These are phyloP conservation scores for Cryptosporidium felis DNA, from an alignment of 169 alveolate species.

Conservation along the genomic window DNA sequence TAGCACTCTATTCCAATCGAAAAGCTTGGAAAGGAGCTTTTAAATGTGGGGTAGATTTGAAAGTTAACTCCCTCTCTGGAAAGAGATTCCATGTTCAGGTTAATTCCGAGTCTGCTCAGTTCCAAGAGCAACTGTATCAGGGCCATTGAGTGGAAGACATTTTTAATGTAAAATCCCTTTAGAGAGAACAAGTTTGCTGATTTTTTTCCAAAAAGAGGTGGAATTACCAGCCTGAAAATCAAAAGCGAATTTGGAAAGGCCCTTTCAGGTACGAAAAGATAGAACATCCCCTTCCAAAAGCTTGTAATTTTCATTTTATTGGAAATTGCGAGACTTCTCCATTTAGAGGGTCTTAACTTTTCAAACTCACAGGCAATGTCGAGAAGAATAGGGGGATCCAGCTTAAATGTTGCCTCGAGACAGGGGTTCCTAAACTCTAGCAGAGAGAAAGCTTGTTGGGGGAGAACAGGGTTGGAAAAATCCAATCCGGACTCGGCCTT, in stretches of 20 bases:
- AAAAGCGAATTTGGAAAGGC: background rate
- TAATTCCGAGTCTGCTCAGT: background rate
- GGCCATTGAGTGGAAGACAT: background rate
- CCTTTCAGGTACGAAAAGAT: background rate
- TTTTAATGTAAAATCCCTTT: background rate
- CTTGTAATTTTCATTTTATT: slow-evolving; percentile 12
- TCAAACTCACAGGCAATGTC: slow-evolving; percentile 51
- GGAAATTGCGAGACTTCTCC: background rate
- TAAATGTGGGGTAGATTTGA: slow-evolving; percentile 40
- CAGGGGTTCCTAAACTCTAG: background rate
- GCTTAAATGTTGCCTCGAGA: background rate
- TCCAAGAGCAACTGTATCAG: background rate
- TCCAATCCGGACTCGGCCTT: background rate
- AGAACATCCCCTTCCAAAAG: slow-evolving; percentile 35
- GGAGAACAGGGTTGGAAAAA: background rate
- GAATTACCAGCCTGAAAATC: background rate
- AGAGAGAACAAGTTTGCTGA: background rate
- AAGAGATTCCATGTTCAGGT: background rate
- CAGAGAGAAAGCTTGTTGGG: background rate
- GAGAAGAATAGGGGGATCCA: slow-evolving; percentile 27
- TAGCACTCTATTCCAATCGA: slow-evolving; percentile 18
- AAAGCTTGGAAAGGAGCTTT: slow-evolving; percentile 9
- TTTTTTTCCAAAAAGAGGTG: slow-evolving; percentile 32
- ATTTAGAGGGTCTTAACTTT: background rate
- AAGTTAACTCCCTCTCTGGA: background rate